Conservation (phyloP, 805 yeast species). For the Yarrowia bubula region DNA sequence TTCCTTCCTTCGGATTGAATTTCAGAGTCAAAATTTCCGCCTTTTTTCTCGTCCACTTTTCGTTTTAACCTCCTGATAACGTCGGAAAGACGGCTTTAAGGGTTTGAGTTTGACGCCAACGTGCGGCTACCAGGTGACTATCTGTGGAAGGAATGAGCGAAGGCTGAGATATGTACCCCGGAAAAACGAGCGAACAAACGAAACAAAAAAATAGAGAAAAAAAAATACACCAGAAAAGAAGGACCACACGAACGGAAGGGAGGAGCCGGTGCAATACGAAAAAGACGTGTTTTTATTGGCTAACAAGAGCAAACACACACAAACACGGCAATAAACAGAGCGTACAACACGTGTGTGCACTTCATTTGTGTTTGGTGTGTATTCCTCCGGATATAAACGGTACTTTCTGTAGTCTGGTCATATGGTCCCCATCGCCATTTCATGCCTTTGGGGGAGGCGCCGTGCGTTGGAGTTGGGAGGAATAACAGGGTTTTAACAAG, state of each 20-base stretch:
- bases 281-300: no score
- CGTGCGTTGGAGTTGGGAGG: not conserved
- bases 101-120: not conserved
- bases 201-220: not conserved
- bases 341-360: no score
- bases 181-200: not conserved
- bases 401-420: no score
- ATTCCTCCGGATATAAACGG: no score
- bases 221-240: not conserved
- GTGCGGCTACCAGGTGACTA: slow-evolving; percentile 11
- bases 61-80: not conserved
- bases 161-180: not conserved
- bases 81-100: slow-evolving; percentile 5
- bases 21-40: no score
- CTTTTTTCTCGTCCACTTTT: not conserved
- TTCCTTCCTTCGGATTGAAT: no score
- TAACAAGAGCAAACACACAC: no score
- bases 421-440: slow-evolving; percentile 25
- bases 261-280: not conserved
- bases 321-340: no score
- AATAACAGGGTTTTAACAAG: not conserved
- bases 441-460: slow-evolving; percentile 10
- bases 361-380: no score
- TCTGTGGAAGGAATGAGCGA: slow-evolving; percentile 26
- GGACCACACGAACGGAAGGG: no score